Evolutionary conservation across 768 basidiomycete species (phyloP), one percentile per base, ranked within the genome.

Genomic region (Auriscalpium orientale): DNA sequence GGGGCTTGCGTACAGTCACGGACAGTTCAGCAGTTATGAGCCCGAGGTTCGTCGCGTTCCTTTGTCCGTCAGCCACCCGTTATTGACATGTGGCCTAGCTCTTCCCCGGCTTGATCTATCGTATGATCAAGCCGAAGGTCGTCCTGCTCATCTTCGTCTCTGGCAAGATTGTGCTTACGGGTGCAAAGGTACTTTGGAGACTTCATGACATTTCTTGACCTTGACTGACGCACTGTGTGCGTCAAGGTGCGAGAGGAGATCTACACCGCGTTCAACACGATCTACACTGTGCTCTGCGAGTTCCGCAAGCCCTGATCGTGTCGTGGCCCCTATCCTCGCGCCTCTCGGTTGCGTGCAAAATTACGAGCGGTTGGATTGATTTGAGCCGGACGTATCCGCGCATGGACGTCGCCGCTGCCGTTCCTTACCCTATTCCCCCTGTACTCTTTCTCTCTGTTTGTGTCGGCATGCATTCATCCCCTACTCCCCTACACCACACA

Each of bases 91-190:
- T 2, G 4, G 12, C 3, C 4, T n/a, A 98, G 95, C 76, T 98
- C 55, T 98, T 99, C 86, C 95, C 97, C 53, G 95, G 97, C 66
- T 81, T 99, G 46, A 98, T 99, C 70, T 98, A 99, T 68, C 90
- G 95, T 64, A 98, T 98, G 97, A 89, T 98, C 74, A 97, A 98
- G 72, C 97, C 97, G 8, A 99, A 99, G 75, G 97, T 99, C 61
- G 97, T 99, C 43, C 76, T 99, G 44, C 80, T 99, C 51, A 98
- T 99, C 66, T 99, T 99, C 74, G 97, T 98, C 12, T 98, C 95
- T 22, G 97, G 97, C 35, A 99, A 98, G 79, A 98, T 98, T 65
- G 97, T 99, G 56, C 75, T 99, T 68, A 98, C 97, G 28, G 97
- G 97, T 70, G 97, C 97, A 35, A 99, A 99, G 87, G 97, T 95